Percentiles rank a stretch among this genome's conserved stretches.
phyloP scores from a whole-genome alignment of 768 basidiomycete genomes.

The Zangia roseola region DNA sequence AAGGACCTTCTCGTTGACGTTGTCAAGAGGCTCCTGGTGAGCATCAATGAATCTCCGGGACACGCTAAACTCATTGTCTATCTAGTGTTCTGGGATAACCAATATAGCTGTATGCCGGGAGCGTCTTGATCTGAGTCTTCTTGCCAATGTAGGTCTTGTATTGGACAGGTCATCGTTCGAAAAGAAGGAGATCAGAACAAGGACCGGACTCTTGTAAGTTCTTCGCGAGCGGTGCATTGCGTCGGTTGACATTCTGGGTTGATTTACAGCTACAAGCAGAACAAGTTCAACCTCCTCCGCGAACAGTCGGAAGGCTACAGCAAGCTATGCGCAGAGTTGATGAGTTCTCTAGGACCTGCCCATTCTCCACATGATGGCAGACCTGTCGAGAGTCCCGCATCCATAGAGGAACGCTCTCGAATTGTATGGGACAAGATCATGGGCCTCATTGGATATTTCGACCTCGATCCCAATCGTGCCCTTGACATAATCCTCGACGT shows the following conservation, averaged over 20 bases:
- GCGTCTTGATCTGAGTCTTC: slow-evolving; percentile 64
- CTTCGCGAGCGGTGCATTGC: neutral
- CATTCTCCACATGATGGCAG: slow-evolving; percentile 67
- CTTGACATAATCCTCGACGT: slow-evolving; percentile 93
- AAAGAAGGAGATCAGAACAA: slow-evolving; percentile 77
- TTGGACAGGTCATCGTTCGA: slow-evolving; percentile 64
- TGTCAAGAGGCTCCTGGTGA: slow-evolving; percentile 61
- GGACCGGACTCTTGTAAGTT: slow-evolving; percentile 80
- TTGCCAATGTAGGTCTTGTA: slow-evolving; percentile 66
- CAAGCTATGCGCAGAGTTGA: slow-evolving; percentile 84
- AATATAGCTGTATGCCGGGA: slow-evolving; percentile 65
- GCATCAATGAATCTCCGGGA: neutral
- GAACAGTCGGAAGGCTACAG: slow-evolving; percentile 98
- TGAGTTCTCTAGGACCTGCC: slow-evolving; percentile 70
- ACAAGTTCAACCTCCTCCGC: slow-evolving; percentile 95
- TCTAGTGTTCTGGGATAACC: slow-evolving; percentile 59
- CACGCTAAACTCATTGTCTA: neutral
- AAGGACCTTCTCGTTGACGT: slow-evolving; percentile 57
- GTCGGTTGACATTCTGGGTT: slow-evolving; percentile 1
- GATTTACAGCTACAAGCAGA: slow-evolving; percentile 84
- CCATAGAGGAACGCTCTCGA: slow-evolving; percentile 62
- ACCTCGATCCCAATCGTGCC: slow-evolving; percentile 92
- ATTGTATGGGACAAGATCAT: slow-evolving; percentile 82
- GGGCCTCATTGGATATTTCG: slow-evolving; percentile 92
- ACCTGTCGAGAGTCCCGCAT: slow-evolving; percentile 56